A percentile compares a stretch with the other conserved stretches of the same genome.
Conservation (phyloP, 2,329 filamentous ascomycete genomes). For the Ceratocystis harringtonii region DNA sequence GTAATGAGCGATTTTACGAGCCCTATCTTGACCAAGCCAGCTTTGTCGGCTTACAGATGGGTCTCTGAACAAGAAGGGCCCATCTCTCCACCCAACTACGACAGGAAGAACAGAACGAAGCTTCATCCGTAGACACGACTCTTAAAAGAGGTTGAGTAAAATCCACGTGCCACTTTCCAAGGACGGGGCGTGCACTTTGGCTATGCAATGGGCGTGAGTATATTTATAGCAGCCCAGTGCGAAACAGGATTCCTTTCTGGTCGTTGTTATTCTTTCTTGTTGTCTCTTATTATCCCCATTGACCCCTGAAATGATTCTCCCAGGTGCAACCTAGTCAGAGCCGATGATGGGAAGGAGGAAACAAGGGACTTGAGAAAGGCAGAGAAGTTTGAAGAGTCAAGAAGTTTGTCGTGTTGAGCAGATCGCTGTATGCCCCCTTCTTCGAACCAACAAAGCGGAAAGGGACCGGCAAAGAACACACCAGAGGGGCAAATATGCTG, state of each 20-base stretch:
- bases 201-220: not conserved
- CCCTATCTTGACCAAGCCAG: not conserved
- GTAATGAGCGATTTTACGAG: not conserved
- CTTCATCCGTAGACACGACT: too few relatives aligned
- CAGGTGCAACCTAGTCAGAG: constrained; percentile 4
- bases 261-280: constrained; percentile 1
- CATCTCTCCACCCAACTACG: not conserved
- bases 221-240: not conserved
- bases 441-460: not conserved
- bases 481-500: not conserved
- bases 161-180: not conserved
- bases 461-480: not conserved
- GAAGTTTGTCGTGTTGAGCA: not conserved
- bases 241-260: not conserved
- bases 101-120: not conserved
- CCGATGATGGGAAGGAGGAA: not conserved
- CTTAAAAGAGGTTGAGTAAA: not conserved
- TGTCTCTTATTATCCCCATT: constrained; percentile 2
- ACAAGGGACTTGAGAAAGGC: not conserved
- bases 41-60: not conserved
- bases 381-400: not conserved
- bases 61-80: not conserved
- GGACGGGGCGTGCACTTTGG: not conserved
- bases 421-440: not conserved
- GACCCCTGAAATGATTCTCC: constrained; percentile 4